A percentile compares a stretch with the other conserved stretches of the same genome.
Evolutionary conservation across 257 asterid species (phyloP).

Genomic region (Nicotiana obtusifolia): DNA sequence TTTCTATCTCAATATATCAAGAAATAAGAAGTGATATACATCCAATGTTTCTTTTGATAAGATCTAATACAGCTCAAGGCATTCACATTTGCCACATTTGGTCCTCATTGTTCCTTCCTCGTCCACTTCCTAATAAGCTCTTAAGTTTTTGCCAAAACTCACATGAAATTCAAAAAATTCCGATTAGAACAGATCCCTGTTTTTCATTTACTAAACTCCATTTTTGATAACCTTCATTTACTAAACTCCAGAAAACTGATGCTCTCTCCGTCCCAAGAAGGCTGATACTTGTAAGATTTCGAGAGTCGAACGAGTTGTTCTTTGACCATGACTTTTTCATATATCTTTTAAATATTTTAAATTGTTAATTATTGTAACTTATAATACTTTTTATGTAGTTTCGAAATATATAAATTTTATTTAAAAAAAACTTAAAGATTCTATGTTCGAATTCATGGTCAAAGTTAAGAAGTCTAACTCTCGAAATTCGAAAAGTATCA

Average conservation of each 20-base stretch:
- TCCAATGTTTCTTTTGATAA: background rate
- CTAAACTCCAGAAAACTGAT: background rate
- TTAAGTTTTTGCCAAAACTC: background rate
- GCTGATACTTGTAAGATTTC: too few species aligned
- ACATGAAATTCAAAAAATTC: background rate
- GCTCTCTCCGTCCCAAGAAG: too few species aligned
- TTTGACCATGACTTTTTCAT: too few species aligned
- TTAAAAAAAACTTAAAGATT: too few species aligned
- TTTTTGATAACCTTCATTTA: background rate
- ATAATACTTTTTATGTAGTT: too few species aligned
- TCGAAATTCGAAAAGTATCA: too few species aligned
- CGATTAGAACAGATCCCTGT: background rate
- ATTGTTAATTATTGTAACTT: too few species aligned
- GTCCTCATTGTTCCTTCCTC: background rate
- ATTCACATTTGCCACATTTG: background rate
- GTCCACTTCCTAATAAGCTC: background rate
- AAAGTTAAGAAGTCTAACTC: too few species aligned
- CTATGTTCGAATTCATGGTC: too few species aligned
- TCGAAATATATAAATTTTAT: too few species aligned
- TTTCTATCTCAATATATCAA: background rate
- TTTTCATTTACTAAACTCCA: background rate
- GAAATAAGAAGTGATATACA: background rate
- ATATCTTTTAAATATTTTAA: too few species aligned
- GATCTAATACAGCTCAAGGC: background rate
- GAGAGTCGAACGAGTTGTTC: too few species aligned